Conservation (phyloP, 2,329 filamentous ascomycete genomes). For the Allantophomopsis cytisporea region DNA sequence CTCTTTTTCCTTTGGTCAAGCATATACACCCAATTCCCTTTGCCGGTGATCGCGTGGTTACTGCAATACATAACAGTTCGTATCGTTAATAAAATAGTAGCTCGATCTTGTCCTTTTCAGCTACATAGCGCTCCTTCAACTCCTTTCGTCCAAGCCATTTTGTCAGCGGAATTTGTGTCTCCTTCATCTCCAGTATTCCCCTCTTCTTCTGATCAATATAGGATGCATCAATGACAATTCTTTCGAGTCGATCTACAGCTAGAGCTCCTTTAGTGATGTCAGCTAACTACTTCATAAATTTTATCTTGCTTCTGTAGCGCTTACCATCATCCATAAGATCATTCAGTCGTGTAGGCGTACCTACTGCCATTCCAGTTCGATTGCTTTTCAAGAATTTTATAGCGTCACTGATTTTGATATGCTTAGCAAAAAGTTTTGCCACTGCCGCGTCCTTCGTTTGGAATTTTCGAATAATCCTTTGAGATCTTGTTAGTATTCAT, state of each 20-base stretch:
- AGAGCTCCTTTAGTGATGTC: slow-evolving; percentile 40
- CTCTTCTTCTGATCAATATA: slow-evolving; percentile 92
- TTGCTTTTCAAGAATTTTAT: slow-evolving; percentile 57
- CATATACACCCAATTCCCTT: too few species aligned
- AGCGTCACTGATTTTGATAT: slow-evolving; percentile 89
- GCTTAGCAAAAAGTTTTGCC: slow-evolving; percentile 92
- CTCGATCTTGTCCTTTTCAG: slow-evolving; percentile 40
- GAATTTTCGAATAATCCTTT: slow-evolving; percentile 60
- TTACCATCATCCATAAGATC: slow-evolving; percentile 73
- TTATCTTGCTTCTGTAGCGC: slow-evolving; percentile 10
- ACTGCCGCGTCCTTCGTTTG: slow-evolving; percentile 67
- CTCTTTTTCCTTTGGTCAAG: too few species aligned
- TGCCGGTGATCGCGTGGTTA: too few species aligned
- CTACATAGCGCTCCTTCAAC: slow-evolving; percentile 55
- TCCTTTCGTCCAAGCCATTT: slow-evolving; percentile 58
- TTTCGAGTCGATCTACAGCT: slow-evolving; percentile 55
- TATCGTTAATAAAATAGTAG: slow-evolving; percentile 57
- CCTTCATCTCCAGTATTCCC: slow-evolving; percentile 89
- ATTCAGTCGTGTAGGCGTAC: slow-evolving; percentile 71
- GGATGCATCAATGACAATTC: slow-evolving; percentile 80
- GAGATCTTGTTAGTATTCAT: slow-evolving; percentile 7
- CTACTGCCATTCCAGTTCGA: slow-evolving; percentile 76
- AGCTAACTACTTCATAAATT: too few species aligned
- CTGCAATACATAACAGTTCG: too few species aligned
- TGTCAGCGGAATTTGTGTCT: slow-evolving; percentile 71